Base-by-base conservation (phyloP, 495 filamentous ascomycete genomes). In the Chaetomium tenue region DNA sequence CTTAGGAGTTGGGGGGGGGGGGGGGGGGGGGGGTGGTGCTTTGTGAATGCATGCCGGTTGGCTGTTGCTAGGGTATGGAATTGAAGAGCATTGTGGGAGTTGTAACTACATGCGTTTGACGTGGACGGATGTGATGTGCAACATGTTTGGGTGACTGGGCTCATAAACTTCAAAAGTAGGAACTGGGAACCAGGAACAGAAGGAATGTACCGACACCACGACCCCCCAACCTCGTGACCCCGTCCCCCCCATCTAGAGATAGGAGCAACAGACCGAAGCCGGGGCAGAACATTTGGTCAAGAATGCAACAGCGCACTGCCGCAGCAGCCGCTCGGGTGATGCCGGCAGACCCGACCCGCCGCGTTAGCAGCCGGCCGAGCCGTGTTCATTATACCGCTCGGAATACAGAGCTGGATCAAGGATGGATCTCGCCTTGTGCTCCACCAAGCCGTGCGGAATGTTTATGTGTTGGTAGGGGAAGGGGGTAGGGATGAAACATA, bases 341-440 rank as follows among this genome's bases (percentile, higher is more conserved):
- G 48, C 61, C 61, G 61, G 61, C 60, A 33, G 23, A 33, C 63
- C 55, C 55, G 25, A 46, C 46, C 56, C 63, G 46, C 33, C 28
- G 55, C 40, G 25, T 63, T 20, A 16, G 46, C 52, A 62, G 59
- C 33, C 16, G 23, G 23, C 8, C 13, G 3, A 26, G 39, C 44
- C 44, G 30, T 51, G 33, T 66, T 82, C 74, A 59, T 75, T 86
- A 61, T 86, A 76, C 80, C 83, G 83, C 82, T 82, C 82, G 82
- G 82, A 84, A 84, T 84, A 86, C 82, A 86, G 81, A 84, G 82
- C 79, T 68, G 73, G 65, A 73, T 76, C 82, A 86, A 84, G 82
- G 83, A 86, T 81, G 74, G 81, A 70, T 82, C 83, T 83, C 82
- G 81, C 83, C 82, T 84, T 84, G 83, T 82, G 78, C 82, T 84